Base-by-base conservation (phyloP, 495 filamentous ascomycete species). In the Podospora didyma region DNA sequence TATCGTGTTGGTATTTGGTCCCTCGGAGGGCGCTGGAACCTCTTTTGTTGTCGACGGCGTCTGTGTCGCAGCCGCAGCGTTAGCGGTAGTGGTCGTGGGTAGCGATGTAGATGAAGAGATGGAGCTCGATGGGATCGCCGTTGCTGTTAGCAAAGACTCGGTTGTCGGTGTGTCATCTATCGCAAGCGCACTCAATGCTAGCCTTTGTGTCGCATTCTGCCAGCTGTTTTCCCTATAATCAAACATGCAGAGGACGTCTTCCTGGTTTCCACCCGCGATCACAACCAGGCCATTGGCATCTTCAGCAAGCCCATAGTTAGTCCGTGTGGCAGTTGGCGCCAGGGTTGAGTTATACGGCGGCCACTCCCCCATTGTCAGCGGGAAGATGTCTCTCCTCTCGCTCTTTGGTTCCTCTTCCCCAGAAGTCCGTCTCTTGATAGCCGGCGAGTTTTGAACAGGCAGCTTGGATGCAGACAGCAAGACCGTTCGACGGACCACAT, bases 161-260 rank as follows among this genome's bases (percentile, higher is more conserved):
- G 67, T 62, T 23, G 69, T 71, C 14, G 73, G 55, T 12, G 60
- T 58, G 24, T 69, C n/a, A n/a, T n/a, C 66, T 20, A 59, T 41
- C 41, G 72, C 60, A n/a, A 72, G 64, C 19, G 71, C 52, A 45
- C 67, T 59, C 31, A 76, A 65, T 7, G 72, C 78, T 54, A 97
- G 86, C 26, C 88, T 69, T 21, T 79, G 70, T 2, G 82, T 86
- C 0, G 90, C 78, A 71, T 97, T 89, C 20, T 86, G 69, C 94
- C 94, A 98, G 59, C 77, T 71, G 65, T 97, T 96, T 49, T 80
- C 71, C 22, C 80, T 83, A 49, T 86, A 82, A 65, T 97, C 81
- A 72, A 96, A 98, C 59, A 98, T 87, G 57, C 79, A 83, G 20
- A 98, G 54, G 2, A 84, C 73, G 54, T 86, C 76, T 2, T 85